Evolutionary conservation across 2,329 filamentous ascomycete species (phyloP), one percentile per base, ranked within the genome.

Genomic region (Bisporella sp.): DNA sequence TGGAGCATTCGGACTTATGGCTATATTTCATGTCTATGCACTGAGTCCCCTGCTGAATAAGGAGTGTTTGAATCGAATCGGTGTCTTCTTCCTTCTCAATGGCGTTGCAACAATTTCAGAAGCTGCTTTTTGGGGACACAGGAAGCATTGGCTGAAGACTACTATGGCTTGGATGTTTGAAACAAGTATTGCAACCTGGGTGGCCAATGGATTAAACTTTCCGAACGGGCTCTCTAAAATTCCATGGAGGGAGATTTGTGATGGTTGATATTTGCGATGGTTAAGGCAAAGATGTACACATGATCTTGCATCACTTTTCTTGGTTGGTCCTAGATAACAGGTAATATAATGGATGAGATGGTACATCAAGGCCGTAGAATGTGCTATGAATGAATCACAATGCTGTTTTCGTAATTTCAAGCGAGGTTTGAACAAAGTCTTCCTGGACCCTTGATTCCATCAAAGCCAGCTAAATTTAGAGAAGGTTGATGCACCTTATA

Each of bases 21-120:
- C 64, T 0, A 43, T 61, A 6, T 71, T 71, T 51, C 69, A 72
- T 47, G 60, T 69, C 5, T 69, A 69, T 54, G 64, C 61, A 1
- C 52, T 71, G 8, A 55, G 59, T 21, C 69, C 69, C 4, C 62
- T 71, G 30, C 49, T 71, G 0, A 57, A 57, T 1, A 41, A 48
- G 5, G 59, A 65, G 50, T 67, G 61, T 1, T 53, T 68, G 11
- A 50, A 54, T 31, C 58, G 68, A 13, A 65, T 72, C 28, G 66
- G 59, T 3, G 41, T 64, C 4, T 71, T 72, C 55, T 72, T 72
- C 48, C 47, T 70, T 13, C 39, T 66, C 5, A 72, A 72, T 57
- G 69, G 69, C 0, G 55, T 71, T 30, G 66, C 60, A 7, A 69
- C 67, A 2, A 54, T 66, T 6, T 49, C 53, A 5, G 64, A 66